These are phyloP conservation scores for Mycena sanguinolenta DNA, from an alignment of 768 basidiomycete species.

Conservation along the genomic window DNA sequence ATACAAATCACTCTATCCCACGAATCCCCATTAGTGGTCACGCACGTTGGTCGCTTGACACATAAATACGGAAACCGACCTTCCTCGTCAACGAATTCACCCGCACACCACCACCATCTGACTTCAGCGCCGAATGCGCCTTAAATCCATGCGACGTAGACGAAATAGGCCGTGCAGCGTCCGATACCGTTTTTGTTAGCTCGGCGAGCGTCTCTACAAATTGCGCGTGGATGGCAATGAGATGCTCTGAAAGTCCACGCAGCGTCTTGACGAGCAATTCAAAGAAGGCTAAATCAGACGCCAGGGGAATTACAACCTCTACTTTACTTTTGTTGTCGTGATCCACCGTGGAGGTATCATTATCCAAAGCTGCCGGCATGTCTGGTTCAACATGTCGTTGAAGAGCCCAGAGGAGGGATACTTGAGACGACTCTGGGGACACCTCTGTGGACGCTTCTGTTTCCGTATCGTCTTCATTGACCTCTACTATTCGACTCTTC, in stretches of 20 bases:
- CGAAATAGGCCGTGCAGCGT: constrained; percentile 59
- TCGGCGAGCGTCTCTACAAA: constrained; percentile 59
- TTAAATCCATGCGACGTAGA: constrained; percentile 55
- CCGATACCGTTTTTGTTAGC: constrained; percentile 54
- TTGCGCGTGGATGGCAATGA: constrained; percentile 62
- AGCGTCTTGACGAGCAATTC: constrained; percentile 74
- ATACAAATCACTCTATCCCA: constrained; percentile 75
- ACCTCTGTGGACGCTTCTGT: constrained; percentile 5
- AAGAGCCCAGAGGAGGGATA: constrained; percentile 42
- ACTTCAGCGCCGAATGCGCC: constrained; percentile 59
- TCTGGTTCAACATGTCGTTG: constrained; percentile 35
- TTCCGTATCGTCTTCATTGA: constrained; percentile 30
- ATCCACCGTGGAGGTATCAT: neutral
- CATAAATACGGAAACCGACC: constrained; percentile 25
- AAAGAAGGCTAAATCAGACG: constrained; percentile 87
- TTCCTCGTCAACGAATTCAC: constrained; percentile 40
- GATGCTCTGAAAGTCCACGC: constrained; percentile 64
- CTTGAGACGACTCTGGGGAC: constrained; percentile 16
- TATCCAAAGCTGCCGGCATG: neutral
- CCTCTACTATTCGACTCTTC: constrained; percentile 28
- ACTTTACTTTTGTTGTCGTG: neutral
- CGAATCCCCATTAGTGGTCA: neutral
- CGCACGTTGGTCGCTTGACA: neutral
- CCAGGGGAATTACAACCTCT: constrained; percentile 83
- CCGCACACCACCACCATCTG: constrained; percentile 53